Base-by-base conservation (phyloP, 108 stramenopile genomes). In the Epithemia pelagica region DNA sequence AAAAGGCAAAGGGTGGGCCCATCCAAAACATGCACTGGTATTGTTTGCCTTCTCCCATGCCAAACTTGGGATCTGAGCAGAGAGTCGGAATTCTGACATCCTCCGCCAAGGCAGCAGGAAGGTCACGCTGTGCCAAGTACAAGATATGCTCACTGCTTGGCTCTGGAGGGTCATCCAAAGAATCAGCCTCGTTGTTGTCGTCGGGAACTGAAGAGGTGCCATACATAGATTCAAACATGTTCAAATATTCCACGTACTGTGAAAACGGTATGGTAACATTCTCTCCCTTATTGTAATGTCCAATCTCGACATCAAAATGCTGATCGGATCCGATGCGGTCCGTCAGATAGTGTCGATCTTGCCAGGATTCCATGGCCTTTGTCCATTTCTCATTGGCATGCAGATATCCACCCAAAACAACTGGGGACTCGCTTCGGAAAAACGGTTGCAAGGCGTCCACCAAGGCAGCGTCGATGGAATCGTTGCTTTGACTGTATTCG, bases 101-200 rank as follows among this genome's bases (percentile, higher is more conserved):
- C 52, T 71, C n/a, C 31, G 70, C 54, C 25, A 91, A 61, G 26
- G 52, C 58, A 30, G 30, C 25, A 31, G 75, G 74, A 1, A 92
- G 55, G 59, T 88, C 90, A 70, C 89, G 89, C 67, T 92, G 90
- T 3, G 90, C 90, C 62, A 92, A 78, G 64, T 92, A 92, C 0
- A 85, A 76, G 2, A 89, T 61, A 54, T 91, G 80, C 5, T 15
- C 15, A 15, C 37, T 46, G 10, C 15, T 15, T 46, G 37, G 37
- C 10, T 46, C 37, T 46, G 5, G 10, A 5, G 10, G 15, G 15
- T 46, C 37, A 46, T 46, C 37, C 15, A 15, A 10, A 5, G 10
- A 46, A 46, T 46, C 37, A 15, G 5, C 37, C 37, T 46, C 15
- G 15, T 46, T 46, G 15, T 15, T 46, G 20, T 77, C 66, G 37